Conservation (phyloP, 352 stramenopile genomes). For the Phytophthora foliorum region DNA sequence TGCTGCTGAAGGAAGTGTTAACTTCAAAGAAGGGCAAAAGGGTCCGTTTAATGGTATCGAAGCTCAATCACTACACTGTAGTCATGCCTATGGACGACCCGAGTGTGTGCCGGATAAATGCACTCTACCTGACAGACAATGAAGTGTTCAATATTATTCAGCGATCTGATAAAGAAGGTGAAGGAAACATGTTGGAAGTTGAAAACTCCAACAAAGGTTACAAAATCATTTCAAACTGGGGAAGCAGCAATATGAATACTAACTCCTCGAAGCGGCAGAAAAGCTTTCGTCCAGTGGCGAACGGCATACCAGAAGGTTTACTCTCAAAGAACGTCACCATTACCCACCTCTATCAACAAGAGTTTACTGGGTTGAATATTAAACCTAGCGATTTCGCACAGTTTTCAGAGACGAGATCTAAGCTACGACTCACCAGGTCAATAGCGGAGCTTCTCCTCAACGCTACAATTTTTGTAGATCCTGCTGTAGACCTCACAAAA, state of each 20-base stretch:
- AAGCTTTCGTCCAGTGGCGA: slow-evolving; percentile 7
- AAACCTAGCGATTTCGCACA: slow-evolving; percentile 45
- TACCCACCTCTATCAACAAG: slow-evolving; percentile 51
- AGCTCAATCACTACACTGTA: slow-evolving; percentile 64
- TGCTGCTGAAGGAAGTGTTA: slow-evolving; percentile 54
- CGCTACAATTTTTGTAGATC: slow-evolving; percentile 56
- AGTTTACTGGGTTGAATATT: slow-evolving; percentile 56
- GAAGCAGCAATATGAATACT: slow-evolving; percentile 32
- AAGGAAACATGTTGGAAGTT: neutral
- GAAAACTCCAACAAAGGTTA: slow-evolving; percentile 8
- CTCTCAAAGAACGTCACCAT: slow-evolving; percentile 26
- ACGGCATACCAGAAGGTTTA: slow-evolving; percentile 11
- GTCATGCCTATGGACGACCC: slow-evolving; percentile 49
- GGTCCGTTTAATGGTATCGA: slow-evolving; percentile 61
- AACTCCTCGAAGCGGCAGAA: slow-evolving; percentile 35
- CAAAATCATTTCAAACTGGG: slow-evolving; percentile 23
- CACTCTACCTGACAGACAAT: slow-evolving; percentile 69
- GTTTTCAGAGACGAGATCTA: slow-evolving; percentile 50
- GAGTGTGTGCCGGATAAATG: slow-evolving; percentile 48
- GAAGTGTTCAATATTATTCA: slow-evolving; percentile 44
- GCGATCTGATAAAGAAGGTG: slow-evolving; percentile 2
- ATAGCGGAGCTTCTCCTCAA: slow-evolving; percentile 58
- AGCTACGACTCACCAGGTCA: slow-evolving; percentile 49
- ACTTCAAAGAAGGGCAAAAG: slow-evolving; percentile 67
- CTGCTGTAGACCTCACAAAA: slow-evolving; percentile 6